A percentile compares a stretch with the other conserved stretches of the same genome.
Conservation (phyloP, 2,329 filamentous ascomycete genomes). For the Colletotrichum phormii region DNA sequence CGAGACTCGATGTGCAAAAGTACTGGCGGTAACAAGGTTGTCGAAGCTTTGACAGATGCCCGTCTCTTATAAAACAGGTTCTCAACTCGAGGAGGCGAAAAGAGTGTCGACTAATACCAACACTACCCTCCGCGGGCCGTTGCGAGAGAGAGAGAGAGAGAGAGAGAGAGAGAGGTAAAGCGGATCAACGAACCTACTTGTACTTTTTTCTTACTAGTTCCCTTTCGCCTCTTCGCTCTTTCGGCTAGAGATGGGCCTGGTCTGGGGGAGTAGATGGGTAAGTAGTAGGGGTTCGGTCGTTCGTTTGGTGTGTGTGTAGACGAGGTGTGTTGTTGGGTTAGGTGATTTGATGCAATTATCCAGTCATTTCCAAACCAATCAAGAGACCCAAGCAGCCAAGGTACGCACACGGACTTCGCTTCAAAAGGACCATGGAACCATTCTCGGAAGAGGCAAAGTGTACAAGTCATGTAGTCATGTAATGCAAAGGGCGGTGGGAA, state of each 20-base stretch:
- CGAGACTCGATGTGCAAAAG: background rate
- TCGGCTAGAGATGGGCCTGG: background rate
- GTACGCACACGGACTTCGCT: background rate
- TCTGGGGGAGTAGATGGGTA: background rate
- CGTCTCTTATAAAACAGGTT: background rate
- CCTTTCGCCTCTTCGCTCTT: background rate
- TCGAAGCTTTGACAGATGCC: too few species aligned
- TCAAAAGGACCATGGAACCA: background rate
- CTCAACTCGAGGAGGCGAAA: background rate
- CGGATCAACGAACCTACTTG: slow-evolving; percentile 23
- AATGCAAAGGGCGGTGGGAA: background rate
- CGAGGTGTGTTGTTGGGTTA: slow-evolving; percentile 16
- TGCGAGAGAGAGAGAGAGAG: background rate
- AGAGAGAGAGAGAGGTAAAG: too few species aligned
- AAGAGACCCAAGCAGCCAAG: background rate
- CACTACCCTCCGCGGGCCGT: background rate
- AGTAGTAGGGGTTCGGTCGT: background rate
- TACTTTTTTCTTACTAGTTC: slow-evolving; percentile 1
- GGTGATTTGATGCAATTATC: slow-evolving; percentile 29
- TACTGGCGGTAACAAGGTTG: background rate
- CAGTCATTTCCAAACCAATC: slow-evolving; percentile 22
- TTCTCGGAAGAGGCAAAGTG: background rate
- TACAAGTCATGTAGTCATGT: background rate
- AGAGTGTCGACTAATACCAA: background rate
- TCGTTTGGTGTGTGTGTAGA: background rate